phyloP scores from a whole-genome alignment of 257 asterid species.

The Solanum peruvianum region DNA sequence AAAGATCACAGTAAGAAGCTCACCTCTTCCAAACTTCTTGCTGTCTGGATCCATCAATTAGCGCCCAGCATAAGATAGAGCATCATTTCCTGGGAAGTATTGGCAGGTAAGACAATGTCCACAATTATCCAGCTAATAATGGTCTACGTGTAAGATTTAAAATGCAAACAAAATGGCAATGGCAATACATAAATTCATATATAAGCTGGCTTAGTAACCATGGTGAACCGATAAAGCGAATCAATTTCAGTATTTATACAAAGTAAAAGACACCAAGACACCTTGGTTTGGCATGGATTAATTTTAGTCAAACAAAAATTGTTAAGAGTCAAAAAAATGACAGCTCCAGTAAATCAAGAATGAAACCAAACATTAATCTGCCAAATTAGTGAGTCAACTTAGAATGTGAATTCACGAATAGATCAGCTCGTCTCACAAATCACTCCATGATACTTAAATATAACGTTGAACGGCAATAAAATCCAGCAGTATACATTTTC shows the following conservation, averaged over 20 bases:
- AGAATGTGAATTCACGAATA: not conserved
- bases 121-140: not conserved
- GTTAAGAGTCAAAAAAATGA: not conserved
- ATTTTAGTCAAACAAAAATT: not conserved
- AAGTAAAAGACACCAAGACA: not conserved
- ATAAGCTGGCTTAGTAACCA: not conserved
- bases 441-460: not conserved
- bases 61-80: constrained; percentile 24
- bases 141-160: not conserved
- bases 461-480: not conserved
- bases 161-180: not conserved
- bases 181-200: not conserved
- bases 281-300: not conserved
- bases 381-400: not conserved
- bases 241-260: not conserved
- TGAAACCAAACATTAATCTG: not conserved
- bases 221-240: not conserved
- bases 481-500: not conserved
- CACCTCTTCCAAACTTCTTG: constrained; percentile 97
- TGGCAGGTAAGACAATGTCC: not conserved
- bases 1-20: not conserved
- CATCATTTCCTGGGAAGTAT: constrained; percentile 33
- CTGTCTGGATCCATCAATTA: constrained; percentile 84
- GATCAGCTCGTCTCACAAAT: not conserved
- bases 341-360: not conserved